Conservation (phyloP, 768 basidiomycete genomes). For the Psilocybe cubensis region DNA sequence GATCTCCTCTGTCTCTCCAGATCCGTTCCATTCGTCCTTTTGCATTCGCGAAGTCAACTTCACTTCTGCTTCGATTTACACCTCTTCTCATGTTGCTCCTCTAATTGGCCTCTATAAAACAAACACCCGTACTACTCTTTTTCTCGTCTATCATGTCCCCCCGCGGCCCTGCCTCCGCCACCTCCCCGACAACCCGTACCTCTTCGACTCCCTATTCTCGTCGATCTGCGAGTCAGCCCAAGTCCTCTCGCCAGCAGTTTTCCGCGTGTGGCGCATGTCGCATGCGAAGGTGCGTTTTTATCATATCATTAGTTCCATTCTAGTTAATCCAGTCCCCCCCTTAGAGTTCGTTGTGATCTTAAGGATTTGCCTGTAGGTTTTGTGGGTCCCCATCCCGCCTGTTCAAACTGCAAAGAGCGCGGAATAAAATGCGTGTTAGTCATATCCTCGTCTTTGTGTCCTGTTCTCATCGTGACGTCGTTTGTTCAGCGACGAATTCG, state of each 20-base stretch:
- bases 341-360: slow-evolving; percentile 90
- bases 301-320: slow-evolving; percentile 11
- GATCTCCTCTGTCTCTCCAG: slow-evolving; percentile 37
- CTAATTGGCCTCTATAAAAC: slow-evolving; percentile 36
- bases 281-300: slow-evolving; percentile 69
- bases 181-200: slow-evolving; percentile 36
- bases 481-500: slow-evolving; percentile 80
- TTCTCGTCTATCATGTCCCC: slow-evolving; percentile 57
- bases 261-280: slow-evolving; percentile 95
- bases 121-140: slow-evolving; percentile 29
- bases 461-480: slow-evolving; percentile 9
- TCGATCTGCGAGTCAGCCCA: slow-evolving; percentile 62
- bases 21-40: slow-evolving; percentile 47
- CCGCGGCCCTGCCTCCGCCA: slow-evolving; percentile 39
- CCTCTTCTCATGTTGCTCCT: slow-evolving; percentile 26
- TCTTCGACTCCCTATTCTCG: slow-evolving; percentile 48
- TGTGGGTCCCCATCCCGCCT: slow-evolving; percentile 54
- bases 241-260: slow-evolving; percentile 82
- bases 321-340: slow-evolving; percentile 6
- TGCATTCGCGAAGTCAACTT: slow-evolving; percentile 36
- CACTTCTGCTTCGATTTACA: slow-evolving; percentile 25
- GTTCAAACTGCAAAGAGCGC: slow-evolving; percentile 90
- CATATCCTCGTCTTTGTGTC: neutral
- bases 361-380: slow-evolving; percentile 73
- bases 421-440: slow-evolving; percentile 93